A percentile compares a stretch with the other conserved stretches of the same genome.
Evolutionary conservation across 2,329 filamentous ascomycete genomes (phyloP).

Genomic region (Didymella sp.): DNA sequence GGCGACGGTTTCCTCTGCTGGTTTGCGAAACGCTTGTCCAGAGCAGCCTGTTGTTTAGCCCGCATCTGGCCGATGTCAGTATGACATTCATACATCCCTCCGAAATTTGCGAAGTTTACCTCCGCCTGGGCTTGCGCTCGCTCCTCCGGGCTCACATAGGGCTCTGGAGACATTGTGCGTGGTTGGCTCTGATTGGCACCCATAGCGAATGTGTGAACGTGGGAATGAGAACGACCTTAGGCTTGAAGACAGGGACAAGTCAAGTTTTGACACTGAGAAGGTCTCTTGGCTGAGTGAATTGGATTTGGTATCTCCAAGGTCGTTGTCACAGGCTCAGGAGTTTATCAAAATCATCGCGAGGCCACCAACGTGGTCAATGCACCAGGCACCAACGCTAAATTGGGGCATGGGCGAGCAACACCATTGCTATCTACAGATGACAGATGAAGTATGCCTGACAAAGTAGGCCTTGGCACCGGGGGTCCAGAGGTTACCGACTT

Average conservation of each 20-base stretch:
- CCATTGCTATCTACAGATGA: background rate
- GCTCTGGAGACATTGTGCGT: conserved; percentile 26
- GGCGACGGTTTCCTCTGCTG: conserved; percentile 26
- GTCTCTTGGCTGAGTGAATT: background rate
- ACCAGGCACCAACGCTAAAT: conserved; percentile 14
- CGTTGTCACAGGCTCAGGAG: background rate
- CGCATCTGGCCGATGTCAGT: conserved; percentile 34
- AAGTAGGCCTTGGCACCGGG: background rate
- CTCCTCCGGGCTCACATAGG: conserved; percentile 34
- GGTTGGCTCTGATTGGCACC: conserved; percentile 37
- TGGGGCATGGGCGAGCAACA: background rate
- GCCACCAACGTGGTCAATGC: conserved; percentile 10
- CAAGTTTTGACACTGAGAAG: background rate
- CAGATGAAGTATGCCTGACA: background rate
- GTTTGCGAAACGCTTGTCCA: conserved; percentile 35
- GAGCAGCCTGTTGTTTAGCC: conserved; percentile 40
- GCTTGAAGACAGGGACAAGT: background rate
- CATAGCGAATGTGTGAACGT: conserved; percentile 22
- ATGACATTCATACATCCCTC: background rate
- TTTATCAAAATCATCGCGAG: conserved; percentile 7
- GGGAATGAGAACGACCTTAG: background rate
- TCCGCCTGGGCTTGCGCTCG: conserved; percentile 33
- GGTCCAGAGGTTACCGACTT: background rate
- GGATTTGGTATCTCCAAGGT: background rate
- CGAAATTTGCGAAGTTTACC: conserved; percentile 17